phyloP scores from a whole-genome alignment of 1,139 yeast species.

The Yamadazyma diddensiae region DNA sequence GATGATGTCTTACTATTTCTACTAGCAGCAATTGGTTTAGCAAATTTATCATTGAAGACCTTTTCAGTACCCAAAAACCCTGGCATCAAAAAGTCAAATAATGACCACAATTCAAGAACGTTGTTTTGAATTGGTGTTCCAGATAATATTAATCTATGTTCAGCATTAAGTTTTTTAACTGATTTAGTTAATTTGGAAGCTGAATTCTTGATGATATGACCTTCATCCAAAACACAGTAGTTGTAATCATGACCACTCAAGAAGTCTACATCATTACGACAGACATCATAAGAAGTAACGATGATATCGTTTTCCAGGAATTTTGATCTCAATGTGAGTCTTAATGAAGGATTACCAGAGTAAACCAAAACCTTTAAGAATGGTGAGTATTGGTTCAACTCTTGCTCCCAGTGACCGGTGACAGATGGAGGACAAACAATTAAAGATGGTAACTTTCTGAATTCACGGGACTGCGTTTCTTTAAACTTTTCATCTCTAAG shows the following conservation, averaged over 20 bases:
- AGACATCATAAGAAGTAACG: conserved; percentile 94
- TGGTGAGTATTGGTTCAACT: conserved; percentile 86
- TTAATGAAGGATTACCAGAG: conserved; percentile 86
- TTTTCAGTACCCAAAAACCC: conserved; percentile 97
- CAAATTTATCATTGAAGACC: conserved; percentile 90
- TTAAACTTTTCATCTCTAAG: conserved; percentile 68
- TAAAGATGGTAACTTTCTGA: conserved; percentile 74
- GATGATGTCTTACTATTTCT: conserved; percentile 88
- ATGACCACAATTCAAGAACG: conserved; percentile 94
- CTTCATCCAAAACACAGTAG: conserved; percentile 96
- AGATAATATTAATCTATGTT: conserved; percentile 84
- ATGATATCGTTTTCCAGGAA: conserved; percentile 72
- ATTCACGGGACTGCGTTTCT: conserved; percentile 63
- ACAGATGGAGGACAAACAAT: conserved; percentile 95
- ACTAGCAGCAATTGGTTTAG: conserved; percentile 95
- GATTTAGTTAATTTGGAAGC: conserved; percentile 85
- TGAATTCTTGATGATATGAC: conserved; percentile 94
- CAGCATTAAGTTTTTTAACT: conserved; percentile 78
- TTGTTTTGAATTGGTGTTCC: conserved; percentile 99
- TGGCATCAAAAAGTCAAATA: conserved; percentile 97
- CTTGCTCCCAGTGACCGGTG: conserved; percentile 99
- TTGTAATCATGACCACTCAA: conserved; percentile 68
- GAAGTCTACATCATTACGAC: conserved; percentile 81
- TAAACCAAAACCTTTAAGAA: conserved; percentile 79
- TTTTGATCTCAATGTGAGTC: conserved; percentile 54